These are phyloP conservation scores for Phialocephala subalpina DNA, from an alignment of 2,329 filamentous ascomycete genomes.

Conservation along the genomic window DNA sequence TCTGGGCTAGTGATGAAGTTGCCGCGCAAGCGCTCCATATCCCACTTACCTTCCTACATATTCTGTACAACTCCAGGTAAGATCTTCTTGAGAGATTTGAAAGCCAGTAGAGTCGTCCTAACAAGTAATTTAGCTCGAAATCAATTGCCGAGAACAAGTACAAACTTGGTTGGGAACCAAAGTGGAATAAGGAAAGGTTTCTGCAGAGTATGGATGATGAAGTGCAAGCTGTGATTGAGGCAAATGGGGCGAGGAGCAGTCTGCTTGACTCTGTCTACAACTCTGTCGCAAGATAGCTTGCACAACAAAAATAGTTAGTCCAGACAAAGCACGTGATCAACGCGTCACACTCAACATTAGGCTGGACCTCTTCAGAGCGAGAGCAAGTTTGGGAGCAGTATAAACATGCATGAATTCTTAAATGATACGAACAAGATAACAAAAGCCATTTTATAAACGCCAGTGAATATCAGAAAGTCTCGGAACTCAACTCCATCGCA, in stretches of 20 bases:
- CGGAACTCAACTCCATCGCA: no score
- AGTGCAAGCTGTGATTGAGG: background rate
- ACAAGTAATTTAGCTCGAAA: slow-evolving; percentile 29
- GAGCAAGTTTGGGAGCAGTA: no score
- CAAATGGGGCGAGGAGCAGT: background rate
- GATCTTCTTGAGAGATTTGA: slow-evolving; percentile 24
- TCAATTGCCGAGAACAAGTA: slow-evolving; percentile 29
- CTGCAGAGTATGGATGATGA: slow-evolving; percentile 30
- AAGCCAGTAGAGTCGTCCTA: slow-evolving; percentile 21
- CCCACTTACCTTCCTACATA: slow-evolving; percentile 24
- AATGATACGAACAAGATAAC: no score
- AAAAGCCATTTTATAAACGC: no score
- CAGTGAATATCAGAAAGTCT: no score
- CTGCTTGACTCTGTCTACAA: background rate
- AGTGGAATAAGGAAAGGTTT: slow-evolving; percentile 34
- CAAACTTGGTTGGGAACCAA: slow-evolving; percentile 35
- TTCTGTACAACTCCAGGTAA: slow-evolving; percentile 35
- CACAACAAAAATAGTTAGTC: no score
- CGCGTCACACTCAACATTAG: no score
- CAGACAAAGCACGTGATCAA: no score
- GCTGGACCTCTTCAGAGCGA: no score
- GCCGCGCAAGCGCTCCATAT: slow-evolving; percentile 32
- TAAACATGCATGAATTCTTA: no score
- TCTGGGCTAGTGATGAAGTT: slow-evolving; percentile 36
- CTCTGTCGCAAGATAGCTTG: no score